Percentiles rank a stretch among this genome's conserved stretches.
Conservation (phyloP, 2,329 filamentous ascomycete species). For the Aureobasidium sp. region DNA sequence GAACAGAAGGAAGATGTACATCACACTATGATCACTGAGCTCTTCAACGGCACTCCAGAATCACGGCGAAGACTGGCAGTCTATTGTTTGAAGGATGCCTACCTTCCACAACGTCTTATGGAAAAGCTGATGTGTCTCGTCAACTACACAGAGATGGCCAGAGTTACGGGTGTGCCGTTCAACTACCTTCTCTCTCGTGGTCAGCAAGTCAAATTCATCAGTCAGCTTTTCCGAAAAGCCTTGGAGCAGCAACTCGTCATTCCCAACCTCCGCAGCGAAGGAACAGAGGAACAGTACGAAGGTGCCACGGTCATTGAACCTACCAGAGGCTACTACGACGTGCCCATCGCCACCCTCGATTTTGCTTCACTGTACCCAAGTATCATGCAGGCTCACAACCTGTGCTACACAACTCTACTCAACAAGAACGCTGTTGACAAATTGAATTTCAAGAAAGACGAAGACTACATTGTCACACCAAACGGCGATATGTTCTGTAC, state of each 20-base stretch:
- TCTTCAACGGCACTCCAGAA: conserved; percentile 94
- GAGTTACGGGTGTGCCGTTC: conserved; percentile 97
- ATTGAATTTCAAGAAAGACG: conserved; percentile 69
- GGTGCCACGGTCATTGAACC: conserved; percentile 98
- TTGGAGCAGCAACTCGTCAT: conserved; percentile 89
- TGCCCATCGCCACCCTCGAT: conserved; percentile 93
- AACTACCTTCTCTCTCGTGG: conserved; percentile 86
- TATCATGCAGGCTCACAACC: conserved; percentile 97
- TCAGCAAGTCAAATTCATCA: conserved; percentile 96
- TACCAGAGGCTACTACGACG: conserved; percentile 83
- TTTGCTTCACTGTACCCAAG: conserved; percentile 97
- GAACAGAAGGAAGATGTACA: conserved; percentile 99
- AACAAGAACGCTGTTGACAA: conserved; percentile 71
- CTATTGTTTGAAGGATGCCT: conserved; percentile 97
- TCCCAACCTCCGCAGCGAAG: conserved; percentile 68
- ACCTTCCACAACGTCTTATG: conserved; percentile 86
- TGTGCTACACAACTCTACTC: conserved; percentile 92
- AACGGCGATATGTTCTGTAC: conserved; percentile 93
- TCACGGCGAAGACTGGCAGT: conserved; percentile 83
- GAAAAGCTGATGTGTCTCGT: conserved; percentile 98
- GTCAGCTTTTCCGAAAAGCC: conserved; percentile 92
- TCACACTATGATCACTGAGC: conserved; percentile 97
- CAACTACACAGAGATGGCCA: conserved; percentile 99
- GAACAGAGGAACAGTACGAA: conserved; percentile 80
- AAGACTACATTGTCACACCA: conserved; percentile 93